A percentile compares a stretch with the other conserved stretches of the same genome.
phyloP scores from a whole-genome alignment of 2,329 filamentous ascomycete species.

The Purpureocillium lavendulum region DNA sequence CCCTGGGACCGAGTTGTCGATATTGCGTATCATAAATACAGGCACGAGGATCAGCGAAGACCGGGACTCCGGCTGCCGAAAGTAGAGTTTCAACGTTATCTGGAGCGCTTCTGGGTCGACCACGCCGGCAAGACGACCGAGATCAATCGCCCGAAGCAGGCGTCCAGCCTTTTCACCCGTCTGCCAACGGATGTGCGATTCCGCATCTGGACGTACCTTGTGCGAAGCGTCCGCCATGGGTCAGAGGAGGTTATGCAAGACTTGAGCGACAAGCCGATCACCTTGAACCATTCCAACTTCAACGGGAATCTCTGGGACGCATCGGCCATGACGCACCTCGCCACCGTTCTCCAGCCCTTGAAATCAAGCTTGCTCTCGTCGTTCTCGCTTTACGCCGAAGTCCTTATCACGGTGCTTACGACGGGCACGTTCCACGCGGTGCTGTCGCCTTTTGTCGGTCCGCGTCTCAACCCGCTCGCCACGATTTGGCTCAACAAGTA shows the following conservation, averaged over 20 bases:
- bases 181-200: slow-evolving; percentile 18
- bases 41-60: slow-evolving; percentile 3
- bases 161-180: slow-evolving; percentile 8
- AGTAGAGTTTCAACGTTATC: slow-evolving; percentile 10
- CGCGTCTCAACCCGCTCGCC: slow-evolving; percentile 22
- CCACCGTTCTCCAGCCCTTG: slow-evolving; percentile 14
- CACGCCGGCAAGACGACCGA: not conserved
- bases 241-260: not conserved
- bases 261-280: slow-evolving; percentile 13
- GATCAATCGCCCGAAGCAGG: not conserved
- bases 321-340: slow-evolving; percentile 22
- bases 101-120: slow-evolving; percentile 14
- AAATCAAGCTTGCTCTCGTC: slow-evolving; percentile 19
- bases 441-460: slow-evolving; percentile 26
- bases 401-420: slow-evolving; percentile 26
- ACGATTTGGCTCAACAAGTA: slow-evolving; percentile 26
- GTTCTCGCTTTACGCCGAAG: slow-evolving; percentile 26
- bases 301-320: slow-evolving; percentile 24
- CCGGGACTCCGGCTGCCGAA: not conserved
- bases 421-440: slow-evolving; percentile 27
- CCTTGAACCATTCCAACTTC: slow-evolving; percentile 17
- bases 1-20: slow-evolving; percentile 29
- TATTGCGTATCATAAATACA: slow-evolving; percentile 21
- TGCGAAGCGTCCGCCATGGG: slow-evolving; percentile 4
- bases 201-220: slow-evolving; percentile 17